Base-by-base conservation (phyloP, 192 early-diverging fungal species). In the Coemansia asiatica region DNA sequence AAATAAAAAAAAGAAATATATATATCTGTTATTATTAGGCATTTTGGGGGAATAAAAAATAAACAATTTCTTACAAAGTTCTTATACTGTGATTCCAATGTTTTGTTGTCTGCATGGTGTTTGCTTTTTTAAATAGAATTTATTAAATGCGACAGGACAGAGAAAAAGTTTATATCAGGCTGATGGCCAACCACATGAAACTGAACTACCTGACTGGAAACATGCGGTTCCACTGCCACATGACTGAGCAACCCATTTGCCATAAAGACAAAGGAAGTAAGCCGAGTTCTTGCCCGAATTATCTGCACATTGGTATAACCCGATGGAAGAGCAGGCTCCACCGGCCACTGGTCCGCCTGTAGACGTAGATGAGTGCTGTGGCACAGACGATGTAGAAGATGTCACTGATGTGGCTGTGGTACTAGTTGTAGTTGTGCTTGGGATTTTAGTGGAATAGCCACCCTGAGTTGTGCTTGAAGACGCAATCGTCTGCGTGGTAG, bases 171-270 rank as follows among this genome's bases (percentile, higher is more conserved):
- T 21, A 26, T 9, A 6, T 58, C 18, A 63, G 26, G 25, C 29
- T 7, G 54, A 60, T 10, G 74, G 74, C 74, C 74, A 76, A 44
- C 47, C 55, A 57, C 74, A 76, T 10, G 55, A 60, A 22, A 76
- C 59, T 0, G 69, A 56, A 1, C 69, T 64, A 4, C 69, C 74
- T 15, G 55, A 58, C 44, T 71, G 69, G 61, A 48, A 58, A 33
- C 74, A 76, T 2, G 59, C 65, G 1, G 74, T 76, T 6, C 74
- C 74, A 18, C 58, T 53, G 18, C 74, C 74, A n/a, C 74, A 76
- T 0, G 55, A 56, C 22, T 58, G 61, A 4, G 61, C 22, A 1
- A 66, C 57, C 74, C 74, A 76, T 4, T 31, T 71, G 49, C 74
- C 74, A 18, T 63, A 71, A 6, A 71, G 64, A 27, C 74, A 76